Conservation (phyloP, 2,329 filamentous ascomycete genomes). For the Cordyceps pruinosa region DNA sequence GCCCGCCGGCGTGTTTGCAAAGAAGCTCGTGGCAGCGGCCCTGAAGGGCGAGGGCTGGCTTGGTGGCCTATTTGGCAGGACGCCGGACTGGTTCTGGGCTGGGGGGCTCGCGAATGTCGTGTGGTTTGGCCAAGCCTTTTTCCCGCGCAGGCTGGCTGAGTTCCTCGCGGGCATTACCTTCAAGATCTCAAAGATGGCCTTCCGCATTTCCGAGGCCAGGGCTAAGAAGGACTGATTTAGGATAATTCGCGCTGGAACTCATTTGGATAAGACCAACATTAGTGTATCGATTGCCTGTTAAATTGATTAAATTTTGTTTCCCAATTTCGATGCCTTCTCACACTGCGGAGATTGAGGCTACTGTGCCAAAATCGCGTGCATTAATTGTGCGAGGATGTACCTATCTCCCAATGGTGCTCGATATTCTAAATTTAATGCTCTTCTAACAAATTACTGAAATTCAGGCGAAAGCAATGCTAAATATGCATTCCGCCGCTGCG, state of each 20-base stretch:
- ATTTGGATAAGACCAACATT: no score
- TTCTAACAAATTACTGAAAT: no score
- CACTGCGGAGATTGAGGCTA: no score
- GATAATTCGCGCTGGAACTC: no score
- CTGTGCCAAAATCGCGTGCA: no score
- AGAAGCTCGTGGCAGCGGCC: slow-evolving; percentile 36
- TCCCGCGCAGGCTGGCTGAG: slow-evolving; percentile 26
- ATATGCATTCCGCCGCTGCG: neutral
- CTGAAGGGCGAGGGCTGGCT: slow-evolving; percentile 31
- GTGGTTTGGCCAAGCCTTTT: slow-evolving; percentile 7
- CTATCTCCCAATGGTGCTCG: no score
- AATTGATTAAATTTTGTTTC: no score
- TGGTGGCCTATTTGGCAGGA: slow-evolving; percentile 16
- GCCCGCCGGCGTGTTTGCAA: slow-evolving; percentile 36
- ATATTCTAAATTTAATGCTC: no score
- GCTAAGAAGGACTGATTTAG: slow-evolving; percentile 18
- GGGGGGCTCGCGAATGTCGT: neutral
- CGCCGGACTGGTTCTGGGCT: slow-evolving; percentile 18
- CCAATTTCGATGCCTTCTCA: no score
- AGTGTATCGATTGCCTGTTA: no score
- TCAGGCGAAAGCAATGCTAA: no score
- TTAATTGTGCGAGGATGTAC: no score
- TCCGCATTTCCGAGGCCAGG: slow-evolving; percentile 19
- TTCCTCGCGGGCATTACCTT: slow-evolving; percentile 23
- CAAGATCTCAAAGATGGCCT: slow-evolving; percentile 21